Evolutionary conservation across 352 stramenopile genomes (phyloP).

Genomic region (Pythium aristosporum): DNA sequence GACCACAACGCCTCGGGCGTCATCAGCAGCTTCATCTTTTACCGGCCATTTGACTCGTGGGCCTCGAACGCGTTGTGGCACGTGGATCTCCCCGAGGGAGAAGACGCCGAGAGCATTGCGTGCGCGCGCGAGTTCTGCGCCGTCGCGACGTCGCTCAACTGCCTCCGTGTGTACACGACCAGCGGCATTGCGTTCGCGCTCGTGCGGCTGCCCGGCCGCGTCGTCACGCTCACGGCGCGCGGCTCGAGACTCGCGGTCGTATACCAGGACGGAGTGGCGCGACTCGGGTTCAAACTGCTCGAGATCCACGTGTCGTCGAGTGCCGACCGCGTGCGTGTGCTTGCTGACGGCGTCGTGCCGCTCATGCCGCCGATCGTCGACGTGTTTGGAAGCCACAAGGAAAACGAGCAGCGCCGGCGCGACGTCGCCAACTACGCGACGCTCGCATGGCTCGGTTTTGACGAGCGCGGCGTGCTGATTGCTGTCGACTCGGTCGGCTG

Average conservation of each 20-base stretch:
- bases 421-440: slow-evolving; percentile 53
- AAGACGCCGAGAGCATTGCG: slow-evolving; percentile 76
- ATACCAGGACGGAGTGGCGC: slow-evolving; percentile 48
- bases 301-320: slow-evolving; percentile 39
- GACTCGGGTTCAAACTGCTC: slow-evolving; percentile 57
- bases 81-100: slow-evolving; percentile 53
- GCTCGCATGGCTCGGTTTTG: slow-evolving; percentile 74
- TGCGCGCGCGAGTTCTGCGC: slow-evolving; percentile 65
- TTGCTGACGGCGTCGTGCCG: slow-evolving; percentile 52
- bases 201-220: slow-evolving; percentile 55
- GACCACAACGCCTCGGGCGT: slow-evolving; percentile 43
- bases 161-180: slow-evolving; percentile 69
- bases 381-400: slow-evolving; percentile 71
- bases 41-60: slow-evolving; percentile 85
- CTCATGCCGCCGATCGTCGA: slow-evolving; percentile 57
- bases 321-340: slow-evolving; percentile 42
- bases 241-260: slow-evolving; percentile 63
- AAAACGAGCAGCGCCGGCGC: slow-evolving; percentile 46
- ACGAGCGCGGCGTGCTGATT: slow-evolving; percentile 72
- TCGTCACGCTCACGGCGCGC: slow-evolving; percentile 73
- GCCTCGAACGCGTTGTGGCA: slow-evolving; percentile 82
- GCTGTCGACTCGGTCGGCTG: slow-evolving; percentile 64
- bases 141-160: slow-evolving; percentile 70
- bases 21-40: slow-evolving; percentile 75
- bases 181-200: slow-evolving; percentile 65